phyloP scores from a whole-genome alignment of 2,329 filamentous ascomycete species.

The Trichothecium roseum region DNA sequence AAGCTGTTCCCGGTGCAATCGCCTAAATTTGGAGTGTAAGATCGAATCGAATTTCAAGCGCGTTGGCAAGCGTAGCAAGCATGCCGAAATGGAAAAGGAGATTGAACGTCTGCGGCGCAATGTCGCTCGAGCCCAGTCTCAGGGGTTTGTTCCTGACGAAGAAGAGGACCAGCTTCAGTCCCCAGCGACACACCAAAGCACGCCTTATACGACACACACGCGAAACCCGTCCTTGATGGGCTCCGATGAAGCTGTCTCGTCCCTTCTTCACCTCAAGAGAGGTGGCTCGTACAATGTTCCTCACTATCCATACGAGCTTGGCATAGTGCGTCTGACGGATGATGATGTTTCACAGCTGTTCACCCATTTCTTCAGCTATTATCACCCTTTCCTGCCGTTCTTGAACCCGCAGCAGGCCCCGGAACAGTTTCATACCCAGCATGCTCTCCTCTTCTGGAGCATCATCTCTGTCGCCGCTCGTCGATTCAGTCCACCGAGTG shows the following conservation, averaged over 20 bases:
- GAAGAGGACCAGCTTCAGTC: constrained; percentile 49
- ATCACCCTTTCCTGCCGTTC: constrained; percentile 71
- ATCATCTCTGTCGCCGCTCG: constrained; percentile 67
- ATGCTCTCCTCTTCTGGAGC: constrained; percentile 77
- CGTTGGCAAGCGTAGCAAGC: constrained; percentile 69
- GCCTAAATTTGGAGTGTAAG: constrained; percentile 72
- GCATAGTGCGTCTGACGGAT: constrained; percentile 54
- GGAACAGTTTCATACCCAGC: constrained; percentile 66
- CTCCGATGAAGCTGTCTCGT: constrained; percentile 58
- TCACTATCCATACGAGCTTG: constrained; percentile 49
- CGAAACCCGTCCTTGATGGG: constrained; percentile 55
- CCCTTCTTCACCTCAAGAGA: constrained; percentile 54
- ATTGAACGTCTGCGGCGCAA: constrained; percentile 58
- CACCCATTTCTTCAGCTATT: constrained; percentile 63
- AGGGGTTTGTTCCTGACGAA: constrained; percentile 45
- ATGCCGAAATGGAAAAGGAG: constrained; percentile 80
- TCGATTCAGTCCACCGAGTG: constrained; percentile 46
- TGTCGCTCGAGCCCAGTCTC: constrained; percentile 47
- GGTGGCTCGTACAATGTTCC: constrained; percentile 51
- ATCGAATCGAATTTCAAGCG: constrained; percentile 85
- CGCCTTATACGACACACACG: constrained; percentile 45
- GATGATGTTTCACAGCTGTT: constrained; percentile 56
- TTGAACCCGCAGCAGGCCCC: constrained; percentile 56
- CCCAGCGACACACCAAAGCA: constrained; percentile 35
- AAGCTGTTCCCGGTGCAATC: constrained; percentile 66